Evolutionary conservation across 164 flowering plant genomes (phyloP).

Genomic region (Warburgia ugandensis): DNA sequence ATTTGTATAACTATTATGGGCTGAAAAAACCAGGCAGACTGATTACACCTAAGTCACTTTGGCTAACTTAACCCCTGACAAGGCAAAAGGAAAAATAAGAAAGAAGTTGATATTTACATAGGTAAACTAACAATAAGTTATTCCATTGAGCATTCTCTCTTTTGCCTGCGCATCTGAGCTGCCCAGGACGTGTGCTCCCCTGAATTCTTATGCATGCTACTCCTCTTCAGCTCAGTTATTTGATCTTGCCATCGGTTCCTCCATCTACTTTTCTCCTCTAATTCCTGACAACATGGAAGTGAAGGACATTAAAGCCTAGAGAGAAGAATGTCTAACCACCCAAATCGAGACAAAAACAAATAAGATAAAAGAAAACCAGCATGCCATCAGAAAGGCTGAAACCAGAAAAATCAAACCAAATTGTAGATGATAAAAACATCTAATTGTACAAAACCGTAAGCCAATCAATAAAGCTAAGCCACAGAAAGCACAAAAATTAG

Average conservation of each 20-base stretch:
- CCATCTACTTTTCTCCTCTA: constrained; percentile 50
- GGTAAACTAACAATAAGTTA: no score
- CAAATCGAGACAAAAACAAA: background rate
- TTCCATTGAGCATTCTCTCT: constrained; percentile 26
- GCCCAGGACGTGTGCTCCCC: constrained; percentile 71
- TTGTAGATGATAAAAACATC: background rate
- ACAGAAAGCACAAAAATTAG: no score
- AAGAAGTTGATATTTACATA: no score
- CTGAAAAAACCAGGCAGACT: no score
- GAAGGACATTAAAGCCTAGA: background rate
- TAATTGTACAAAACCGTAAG: background rate
- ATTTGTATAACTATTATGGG: no score
- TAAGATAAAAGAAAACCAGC: background rate
- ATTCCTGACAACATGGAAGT: constrained; percentile 46
- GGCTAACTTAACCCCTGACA: no score
- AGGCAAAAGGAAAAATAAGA: no score
- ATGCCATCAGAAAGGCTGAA: background rate
- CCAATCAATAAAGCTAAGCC: background rate
- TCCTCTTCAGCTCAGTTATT: constrained; percentile 64
- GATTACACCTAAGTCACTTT: no score
- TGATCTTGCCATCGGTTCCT: constrained; percentile 64
- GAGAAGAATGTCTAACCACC: background rate
- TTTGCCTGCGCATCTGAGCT: constrained; percentile 70
- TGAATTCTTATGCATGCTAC: constrained; percentile 44
- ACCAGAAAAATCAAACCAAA: background rate